Evolutionary conservation across 2,329 filamentous ascomycete species (phyloP), one percentile per base, ranked within the genome.

Genomic region (Endothia cerciana): DNA sequence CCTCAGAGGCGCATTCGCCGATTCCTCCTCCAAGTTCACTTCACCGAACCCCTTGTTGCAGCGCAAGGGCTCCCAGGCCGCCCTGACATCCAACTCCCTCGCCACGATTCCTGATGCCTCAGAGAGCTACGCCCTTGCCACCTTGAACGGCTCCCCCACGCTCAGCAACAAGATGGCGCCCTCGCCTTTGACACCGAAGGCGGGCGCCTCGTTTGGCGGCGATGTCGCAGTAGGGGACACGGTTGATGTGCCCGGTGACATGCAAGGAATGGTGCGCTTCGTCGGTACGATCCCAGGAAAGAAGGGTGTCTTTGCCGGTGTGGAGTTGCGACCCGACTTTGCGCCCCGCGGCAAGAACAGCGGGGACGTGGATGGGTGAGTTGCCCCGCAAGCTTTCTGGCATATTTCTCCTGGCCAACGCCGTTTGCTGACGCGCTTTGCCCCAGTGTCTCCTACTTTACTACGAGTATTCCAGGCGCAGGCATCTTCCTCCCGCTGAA

Each of bases 281-380:
- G 83, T 98, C 68, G 95, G 95, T 55, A 83, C 83, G 47, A 94
- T 99, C 49, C 87, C 89, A 72, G 94, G 94, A 69, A 97, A 97
- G 82, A 93, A 91, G 71, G 95, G 95, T 60, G 86, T 87, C 25
- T 99, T 99, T 82, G 93, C 92, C 40, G 95, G 95, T 56, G 92
- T 99, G 43, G 95, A 99, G 78, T 83, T 99, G 69, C 88, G 90
- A 73, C 82, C 87, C 62, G 91, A 97, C 71, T 96, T 90, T 80
- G 91, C 93, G 41, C 78, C 84, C 61, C 87, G 91, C 74, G 95
- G 95, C 41, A 99, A 99, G 83, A 99, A 99, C 75, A 96, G 87
- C 73, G 95, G 95, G 69, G 94, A 97, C 77, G 95, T 98, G 63
- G 94, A 98, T 72, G 95, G 94, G 92, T 94, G 84, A 78, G 87